Evolutionary conservation across 257 asterid genomes (phyloP), one percentile per base, ranked within the genome.

Genomic region (Solanum arcanum): DNA sequence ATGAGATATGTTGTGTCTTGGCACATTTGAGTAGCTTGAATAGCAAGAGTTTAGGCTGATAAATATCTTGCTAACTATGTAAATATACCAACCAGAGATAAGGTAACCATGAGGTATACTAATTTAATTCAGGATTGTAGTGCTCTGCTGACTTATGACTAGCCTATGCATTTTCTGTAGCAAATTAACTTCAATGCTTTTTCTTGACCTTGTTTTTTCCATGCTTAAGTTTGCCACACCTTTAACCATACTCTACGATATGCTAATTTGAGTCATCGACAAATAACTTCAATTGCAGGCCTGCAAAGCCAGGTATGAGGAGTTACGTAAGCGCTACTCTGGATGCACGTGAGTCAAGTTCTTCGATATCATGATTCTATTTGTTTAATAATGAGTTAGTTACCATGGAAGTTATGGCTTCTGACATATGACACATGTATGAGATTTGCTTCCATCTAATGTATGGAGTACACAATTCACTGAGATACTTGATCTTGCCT

Each of bases 231-330:
- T 49, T 80, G 41, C 4, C 84, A n/a, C 29, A 80, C 44, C 44
- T 80, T 29, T 81, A 81, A 21, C 84, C 31, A 81, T 81, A 18
- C 85, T 81, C 29, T 29, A 49, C 5, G 18, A 81, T 20, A 80
- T 80, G 44, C 44, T 80, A 39, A 80, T 81, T 47, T 49, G 85
- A 47, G 27, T 81, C 69, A 5, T 81, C 39, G 20, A 81, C 16
- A 11, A 70, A 23, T 35, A 73, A 49, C 42, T 56, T n/a, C 88
- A 49, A 89, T 86, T 91, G 91, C 95, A 96, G 99, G 98, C 89
- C 86, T 96, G 99, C 93, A 95, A 90, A 90, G 92, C 93, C 89
- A 96, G 91, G 93, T 95, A 94, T 86, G 95, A 95, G 89, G 95
- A 92, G 41, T 89, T 93, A 89, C 94, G 90, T 89, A 92, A 89